Evolutionary conservation across 2,329 filamentous ascomycete species (phyloP), one percentile per base, ranked within the genome.

Genomic region (Fusarium sp.): DNA sequence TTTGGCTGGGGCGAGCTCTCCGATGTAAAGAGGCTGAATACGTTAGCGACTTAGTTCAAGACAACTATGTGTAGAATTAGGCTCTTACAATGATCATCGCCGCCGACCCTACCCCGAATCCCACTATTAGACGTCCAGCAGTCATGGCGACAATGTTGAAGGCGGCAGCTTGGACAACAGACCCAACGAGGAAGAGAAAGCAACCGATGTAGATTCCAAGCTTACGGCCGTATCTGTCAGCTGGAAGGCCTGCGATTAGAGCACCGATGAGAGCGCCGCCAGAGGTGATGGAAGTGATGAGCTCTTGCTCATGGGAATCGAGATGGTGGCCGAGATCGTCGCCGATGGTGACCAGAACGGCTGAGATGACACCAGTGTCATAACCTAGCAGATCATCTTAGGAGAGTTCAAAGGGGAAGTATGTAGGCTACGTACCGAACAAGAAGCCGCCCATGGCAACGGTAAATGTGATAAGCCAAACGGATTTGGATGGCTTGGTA

Each of bases 221-320:
- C 44, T 79, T 79, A n/a, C 78, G 73, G 4, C 78, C 78, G 42
- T 76, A 79, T 31, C 69, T 70, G 28, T 79, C 78, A 7, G 77
- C 78, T 13, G 75, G 73, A 4, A 73, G 57, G 24, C 78, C 78
- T 18, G 78, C 78, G 24, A 79, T 72, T 31, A 79, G 72, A 28
- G 78, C 78, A 6, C 78, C 78, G 10, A 79, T 64, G 14, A 79
- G 74, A 24, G 77, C 78, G 54, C 78, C 78, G 2, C 84, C 86
- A 18, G 84, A 86, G 20, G 84, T 87, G 28, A 88, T 82, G 0
- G 86, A 87, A 2, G 87, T 88, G 42, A 88, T 84, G 28, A 88
- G 79, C 69, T 89, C 86, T 69, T 86, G 84, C 66, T 88, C 85
- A 6, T 80, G 82, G 7, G 83, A 81, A 41, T 72, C 80, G 6